These are phyloP conservation scores for Pseudonectria buxi DNA, from an alignment of 2,329 filamentous ascomycete species.

Conservation along the genomic window DNA sequence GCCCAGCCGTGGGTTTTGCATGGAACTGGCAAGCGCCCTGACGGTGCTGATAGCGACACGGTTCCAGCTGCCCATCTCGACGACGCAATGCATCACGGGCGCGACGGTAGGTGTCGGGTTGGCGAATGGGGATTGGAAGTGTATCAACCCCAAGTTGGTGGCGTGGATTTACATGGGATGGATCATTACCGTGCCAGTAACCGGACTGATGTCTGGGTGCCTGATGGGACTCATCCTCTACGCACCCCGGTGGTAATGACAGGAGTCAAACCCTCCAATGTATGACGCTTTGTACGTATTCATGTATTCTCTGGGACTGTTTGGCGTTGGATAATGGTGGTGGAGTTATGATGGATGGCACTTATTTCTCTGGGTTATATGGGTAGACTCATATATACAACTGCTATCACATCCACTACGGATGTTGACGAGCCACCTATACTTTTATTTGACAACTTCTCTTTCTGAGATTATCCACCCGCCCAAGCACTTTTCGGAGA, in stretches of 20 bases:
- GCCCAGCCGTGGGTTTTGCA: constrained; percentile 44
- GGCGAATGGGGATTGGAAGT: constrained; percentile 41
- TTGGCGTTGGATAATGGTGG: constrained; percentile 9
- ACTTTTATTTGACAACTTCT: no score
- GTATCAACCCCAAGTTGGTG: constrained; percentile 43
- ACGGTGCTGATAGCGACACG: constrained; percentile 49
- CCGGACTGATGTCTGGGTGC: constrained; percentile 42
- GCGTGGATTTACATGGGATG: constrained; percentile 43
- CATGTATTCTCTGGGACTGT: background rate
- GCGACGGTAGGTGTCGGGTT: constrained; percentile 46
- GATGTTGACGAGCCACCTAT: no score
- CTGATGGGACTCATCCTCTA: constrained; percentile 50
- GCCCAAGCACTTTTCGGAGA: no score
- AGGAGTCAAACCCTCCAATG: background rate
- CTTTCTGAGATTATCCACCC: no score
- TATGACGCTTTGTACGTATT: constrained; percentile 1
- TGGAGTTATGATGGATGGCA: constrained; percentile 1
- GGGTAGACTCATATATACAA: no score
- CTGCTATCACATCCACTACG: no score
- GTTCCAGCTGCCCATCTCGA: constrained; percentile 43
- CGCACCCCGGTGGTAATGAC: constrained; percentile 34
- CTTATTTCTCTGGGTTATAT: background rate
- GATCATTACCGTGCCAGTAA: constrained; percentile 45
- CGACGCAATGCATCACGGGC: constrained; percentile 47
- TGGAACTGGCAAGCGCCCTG: constrained; percentile 44